Evolutionary conservation across 768 basidiomycete species (phyloP).

Genomic region (Boletus barrowsii): DNA sequence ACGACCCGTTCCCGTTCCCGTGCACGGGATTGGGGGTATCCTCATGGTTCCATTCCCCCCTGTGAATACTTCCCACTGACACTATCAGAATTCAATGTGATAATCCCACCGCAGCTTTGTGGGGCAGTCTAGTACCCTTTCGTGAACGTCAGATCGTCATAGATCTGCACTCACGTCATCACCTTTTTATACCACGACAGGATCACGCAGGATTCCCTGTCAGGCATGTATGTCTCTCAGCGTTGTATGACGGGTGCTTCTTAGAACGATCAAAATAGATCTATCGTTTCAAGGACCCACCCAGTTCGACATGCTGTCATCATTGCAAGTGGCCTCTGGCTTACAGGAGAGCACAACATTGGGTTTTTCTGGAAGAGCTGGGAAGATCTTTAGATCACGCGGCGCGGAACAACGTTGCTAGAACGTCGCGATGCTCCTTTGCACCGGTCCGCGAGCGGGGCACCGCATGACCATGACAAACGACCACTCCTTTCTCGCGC

Average conservation of each 20-base stretch:
- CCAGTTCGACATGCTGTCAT: neutral
- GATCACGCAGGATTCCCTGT: neutral
- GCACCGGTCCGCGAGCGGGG: constrained; percentile 1
- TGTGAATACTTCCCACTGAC: constrained; percentile 3
- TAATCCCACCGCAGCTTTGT: neutral
- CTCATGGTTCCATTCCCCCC: neutral
- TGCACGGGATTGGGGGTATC: neutral
- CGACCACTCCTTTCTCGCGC: neutral
- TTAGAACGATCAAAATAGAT: too few relatives aligned
- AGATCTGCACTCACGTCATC: constrained; percentile 1
- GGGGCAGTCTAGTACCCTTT: neutral
- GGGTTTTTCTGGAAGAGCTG: neutral
- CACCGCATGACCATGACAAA: constrained; percentile 12
- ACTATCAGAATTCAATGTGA: neutral
- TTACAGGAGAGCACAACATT: neutral
- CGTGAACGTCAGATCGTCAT: neutral
- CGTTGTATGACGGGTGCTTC: too few relatives aligned
- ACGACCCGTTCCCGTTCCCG: neutral
- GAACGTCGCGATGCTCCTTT: too few relatives aligned
- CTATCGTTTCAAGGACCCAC: neutral
- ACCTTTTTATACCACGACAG: neutral
- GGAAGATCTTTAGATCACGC: neutral
- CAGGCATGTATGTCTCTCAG: constrained; percentile 15
- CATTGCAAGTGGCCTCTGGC: neutral
- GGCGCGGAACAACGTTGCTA: neutral